Conservation (phyloP, 2,329 filamentous ascomycete species). For the Mariannaea elegans region DNA sequence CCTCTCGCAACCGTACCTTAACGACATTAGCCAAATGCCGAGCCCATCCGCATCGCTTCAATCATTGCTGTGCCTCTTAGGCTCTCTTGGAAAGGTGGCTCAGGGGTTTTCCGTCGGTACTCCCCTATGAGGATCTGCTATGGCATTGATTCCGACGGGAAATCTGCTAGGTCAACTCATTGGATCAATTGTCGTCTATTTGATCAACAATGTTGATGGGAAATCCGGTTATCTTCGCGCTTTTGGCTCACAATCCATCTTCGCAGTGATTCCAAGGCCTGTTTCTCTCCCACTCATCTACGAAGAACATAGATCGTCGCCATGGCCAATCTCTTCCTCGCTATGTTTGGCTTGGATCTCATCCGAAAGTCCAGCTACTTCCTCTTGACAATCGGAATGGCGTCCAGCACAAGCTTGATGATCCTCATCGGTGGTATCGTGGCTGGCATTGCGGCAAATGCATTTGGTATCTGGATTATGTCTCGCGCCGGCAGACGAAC, state of each 20-base stretch:
- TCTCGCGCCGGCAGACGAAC: constrained; percentile 51
- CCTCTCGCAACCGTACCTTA: background rate
- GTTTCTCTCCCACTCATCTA: constrained; percentile 52
- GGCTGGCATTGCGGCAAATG: constrained; percentile 55
- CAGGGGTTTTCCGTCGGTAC: constrained; percentile 39
- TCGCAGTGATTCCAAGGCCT: constrained; percentile 41
- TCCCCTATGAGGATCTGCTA: constrained; percentile 34
- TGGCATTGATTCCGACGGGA: constrained; percentile 39
- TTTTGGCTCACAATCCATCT: constrained; percentile 39
- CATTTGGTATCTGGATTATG: constrained; percentile 54
- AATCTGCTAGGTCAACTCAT: constrained; percentile 40
- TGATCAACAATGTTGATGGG: constrained; percentile 31
- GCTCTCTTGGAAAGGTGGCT: constrained; percentile 33
- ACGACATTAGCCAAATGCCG: background rate
- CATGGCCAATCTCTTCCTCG: constrained; percentile 51
- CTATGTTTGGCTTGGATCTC: constrained; percentile 54
- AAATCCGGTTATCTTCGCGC: constrained; percentile 35
- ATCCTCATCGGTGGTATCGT: constrained; percentile 57
- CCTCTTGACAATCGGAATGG: constrained; percentile 43
- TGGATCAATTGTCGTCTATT: constrained; percentile 31
- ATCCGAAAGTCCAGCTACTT: constrained; percentile 53
- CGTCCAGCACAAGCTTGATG: constrained; percentile 47
- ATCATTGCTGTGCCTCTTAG: background rate
- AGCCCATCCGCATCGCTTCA: background rate
- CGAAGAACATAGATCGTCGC: constrained; percentile 49